Conservation (phyloP, 2,329 filamentous ascomycete species). For the Neopestalotiopsis clavispora region DNA sequence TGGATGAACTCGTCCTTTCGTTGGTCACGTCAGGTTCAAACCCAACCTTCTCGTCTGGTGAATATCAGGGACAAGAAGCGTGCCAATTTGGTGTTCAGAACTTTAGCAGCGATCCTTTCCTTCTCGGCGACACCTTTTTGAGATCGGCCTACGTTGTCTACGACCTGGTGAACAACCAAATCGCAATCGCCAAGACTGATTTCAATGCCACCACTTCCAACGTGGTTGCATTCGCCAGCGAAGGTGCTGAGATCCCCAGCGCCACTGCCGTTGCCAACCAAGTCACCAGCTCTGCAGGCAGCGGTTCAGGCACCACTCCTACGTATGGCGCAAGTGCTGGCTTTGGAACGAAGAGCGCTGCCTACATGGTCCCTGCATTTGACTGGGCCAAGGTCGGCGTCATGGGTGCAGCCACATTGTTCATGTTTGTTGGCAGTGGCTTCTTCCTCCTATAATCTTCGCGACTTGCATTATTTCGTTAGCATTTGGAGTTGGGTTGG, state of each 20-base stretch:
- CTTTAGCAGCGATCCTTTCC: conserved; percentile 44
- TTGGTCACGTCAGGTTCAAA: conserved; percentile 38
- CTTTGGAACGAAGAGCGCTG: conserved; percentile 34
- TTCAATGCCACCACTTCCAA: conserved; percentile 58
- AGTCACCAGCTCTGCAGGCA: conserved; percentile 30
- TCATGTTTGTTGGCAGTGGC: conserved; percentile 40
- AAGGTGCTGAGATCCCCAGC: conserved; percentile 55
- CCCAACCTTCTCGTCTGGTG: conserved; percentile 44
- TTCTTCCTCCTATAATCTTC: conserved; percentile 30
- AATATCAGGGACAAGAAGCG: conserved; percentile 47
- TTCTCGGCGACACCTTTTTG: conserved; percentile 64
- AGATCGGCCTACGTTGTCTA: conserved; percentile 66
- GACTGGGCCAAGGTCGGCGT: conserved; percentile 30
- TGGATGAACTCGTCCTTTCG: conserved; percentile 62
- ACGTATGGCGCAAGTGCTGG: conserved; percentile 41
- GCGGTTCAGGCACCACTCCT: conserved; percentile 29
- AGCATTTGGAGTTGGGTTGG: background rate
- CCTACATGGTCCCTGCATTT: conserved; percentile 23
- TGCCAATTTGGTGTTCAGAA: conserved; percentile 65
- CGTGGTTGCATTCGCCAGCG: conserved; percentile 54
- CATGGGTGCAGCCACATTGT: conserved; percentile 35
- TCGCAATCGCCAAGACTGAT: conserved; percentile 58
- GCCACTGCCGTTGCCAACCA: conserved; percentile 49
- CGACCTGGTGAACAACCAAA: conserved; percentile 61
- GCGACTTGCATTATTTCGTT: background rate